Evolutionary conservation across 345 rosid genomes (phyloP).

Genomic region (Salix brachista): DNA sequence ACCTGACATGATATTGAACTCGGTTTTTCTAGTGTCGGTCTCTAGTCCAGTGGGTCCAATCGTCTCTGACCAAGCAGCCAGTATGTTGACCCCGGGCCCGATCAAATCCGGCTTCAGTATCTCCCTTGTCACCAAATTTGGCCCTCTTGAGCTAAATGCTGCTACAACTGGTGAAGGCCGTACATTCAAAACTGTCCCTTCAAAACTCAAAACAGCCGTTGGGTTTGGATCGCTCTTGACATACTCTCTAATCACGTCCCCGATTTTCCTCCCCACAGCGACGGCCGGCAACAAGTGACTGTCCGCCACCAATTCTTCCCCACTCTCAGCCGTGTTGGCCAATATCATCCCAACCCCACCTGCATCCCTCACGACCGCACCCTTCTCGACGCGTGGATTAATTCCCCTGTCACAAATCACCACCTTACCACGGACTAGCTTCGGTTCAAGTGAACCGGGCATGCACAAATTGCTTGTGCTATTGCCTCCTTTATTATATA

Average conservation of each 20-base stretch:
- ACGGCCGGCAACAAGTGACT: conserved; percentile 70
- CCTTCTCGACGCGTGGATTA: conserved; percentile 76
- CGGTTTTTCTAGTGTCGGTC: conserved; percentile 53
- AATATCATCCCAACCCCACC: conserved; percentile 89
- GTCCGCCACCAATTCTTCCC: conserved; percentile 82
- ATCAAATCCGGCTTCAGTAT: conserved; percentile 85
- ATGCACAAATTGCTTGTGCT: conserved; percentile 54
- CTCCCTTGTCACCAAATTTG: conserved; percentile 64
- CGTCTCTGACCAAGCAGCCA: conserved; percentile 82
- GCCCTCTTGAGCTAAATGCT: conserved; percentile 88
- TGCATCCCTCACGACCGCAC: conserved; percentile 65
- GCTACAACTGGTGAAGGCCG: conserved; percentile 84
- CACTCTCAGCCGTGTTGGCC: conserved; percentile 57
- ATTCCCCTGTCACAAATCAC: conserved; percentile 80
- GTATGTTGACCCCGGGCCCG: conserved; percentile 83
- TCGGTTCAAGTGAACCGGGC: conserved; percentile 65
- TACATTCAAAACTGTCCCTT: conserved; percentile 63
- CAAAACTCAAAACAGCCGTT: conserved; percentile 47
- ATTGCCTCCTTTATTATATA: conserved; percentile 43
- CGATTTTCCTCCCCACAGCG: conserved; percentile 63
- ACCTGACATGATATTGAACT: conserved; percentile 86
- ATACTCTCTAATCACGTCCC: conserved; percentile 55
- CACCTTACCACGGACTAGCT: conserved; percentile 57
- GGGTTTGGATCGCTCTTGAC: conserved; percentile 43
- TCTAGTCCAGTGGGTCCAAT: conserved; percentile 70